Base-by-base conservation (phyloP, 371 early-diverging fungal species). In the Batrachochytrium dendrobatidis region DNA sequence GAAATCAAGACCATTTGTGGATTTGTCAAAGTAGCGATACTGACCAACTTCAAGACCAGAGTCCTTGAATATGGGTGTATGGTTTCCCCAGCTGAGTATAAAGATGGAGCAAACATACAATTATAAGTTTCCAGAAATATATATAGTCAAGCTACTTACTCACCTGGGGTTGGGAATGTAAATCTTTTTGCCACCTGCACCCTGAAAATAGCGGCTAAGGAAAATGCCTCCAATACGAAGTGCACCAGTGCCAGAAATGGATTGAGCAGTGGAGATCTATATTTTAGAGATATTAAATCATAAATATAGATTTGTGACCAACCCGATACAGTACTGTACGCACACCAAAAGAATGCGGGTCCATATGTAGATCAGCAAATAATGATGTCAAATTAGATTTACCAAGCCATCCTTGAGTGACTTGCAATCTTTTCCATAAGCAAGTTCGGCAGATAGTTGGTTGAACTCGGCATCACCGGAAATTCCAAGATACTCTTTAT, bases 401-500 rank as follows among this genome's bases (percentile, higher is more conserved):
- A 85, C 84, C 62, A 85, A 82, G 59, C 83, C 85, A 34, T 81
- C 88, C 62, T 73, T 76, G 58, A 95, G 73, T 12, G 86, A 79
- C 52, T 79, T 62, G 43, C 83, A 83, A 59, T 89, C 81, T 3
- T 80, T 81, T 63, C 95, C 95, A 68, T 89, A 95, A 34, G 94
- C 94, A 55, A 98, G 85, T 62, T 82, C 72, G 60, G 87, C 85
- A 34, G 95, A 88, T 51, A 86, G 86, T 66, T 81, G 75, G 66
- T 82, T 89, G 82, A 92, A 98, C 43, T 74, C 72, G 31, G 89
- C 81, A 31, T 92, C 77, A 73, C 98, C 98, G 34, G 90, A 90
- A 61, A 98, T 98, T 51, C 90, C 89, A 62, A 94, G 86, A 68
- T 98, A 98, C 79, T 98, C 98, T 81, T 98, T 92, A 82, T 95